phyloP scores from a whole-genome alignment of 2,329 filamentous ascomycete genomes.

The Leptoxyphium fumago region DNA sequence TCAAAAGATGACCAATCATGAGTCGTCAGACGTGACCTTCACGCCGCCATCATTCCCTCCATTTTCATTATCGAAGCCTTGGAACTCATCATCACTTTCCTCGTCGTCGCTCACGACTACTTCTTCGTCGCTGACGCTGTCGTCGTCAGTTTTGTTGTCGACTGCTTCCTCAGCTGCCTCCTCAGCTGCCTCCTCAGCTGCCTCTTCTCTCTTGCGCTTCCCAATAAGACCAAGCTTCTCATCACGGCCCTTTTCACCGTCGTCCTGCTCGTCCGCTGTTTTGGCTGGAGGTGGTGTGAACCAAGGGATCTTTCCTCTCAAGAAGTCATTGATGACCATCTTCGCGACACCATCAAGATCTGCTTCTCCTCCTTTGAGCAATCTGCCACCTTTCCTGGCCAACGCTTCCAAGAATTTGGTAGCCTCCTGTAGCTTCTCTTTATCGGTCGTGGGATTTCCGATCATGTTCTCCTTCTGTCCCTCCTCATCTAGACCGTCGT shows the following conservation, averaged over 20 bases:
- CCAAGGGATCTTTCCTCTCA: slow-evolving; percentile 92
- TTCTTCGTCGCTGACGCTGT: slow-evolving; percentile 13
- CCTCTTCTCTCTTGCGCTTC: slow-evolving; percentile 49
- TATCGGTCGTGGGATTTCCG: slow-evolving; percentile 8
- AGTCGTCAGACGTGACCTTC: neutral
- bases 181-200: slow-evolving; percentile 17
- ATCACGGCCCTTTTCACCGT: slow-evolving; percentile 50
- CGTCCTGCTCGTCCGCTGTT: slow-evolving; percentile 35
- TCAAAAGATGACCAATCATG: neutral
- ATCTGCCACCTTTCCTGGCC: slow-evolving; percentile 70
- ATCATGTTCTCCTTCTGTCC: slow-evolving; percentile 6
- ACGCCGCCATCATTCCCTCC: slow-evolving; percentile 17
- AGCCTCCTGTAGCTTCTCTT: slow-evolving; percentile 37
- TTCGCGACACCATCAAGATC: slow-evolving; percentile 92
- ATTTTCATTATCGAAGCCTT: slow-evolving; percentile 20
- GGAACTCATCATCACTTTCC: slow-evolving; percentile 11
- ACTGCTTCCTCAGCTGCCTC: slow-evolving; percentile 17
- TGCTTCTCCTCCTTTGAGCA: slow-evolving; percentile 85
- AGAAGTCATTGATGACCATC: slow-evolving; percentile 92
- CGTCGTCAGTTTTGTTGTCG: slow-evolving; percentile 28
- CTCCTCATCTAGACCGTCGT: neutral
- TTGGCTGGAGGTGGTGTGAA: slow-evolving; percentile 61
- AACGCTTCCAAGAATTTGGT: slow-evolving; percentile 77
- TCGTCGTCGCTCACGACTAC: slow-evolving; percentile 12
- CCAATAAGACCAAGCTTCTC: slow-evolving; percentile 74